Base-by-base conservation (phyloP, 805 yeast species). In the Candida gorgasii region DNA sequence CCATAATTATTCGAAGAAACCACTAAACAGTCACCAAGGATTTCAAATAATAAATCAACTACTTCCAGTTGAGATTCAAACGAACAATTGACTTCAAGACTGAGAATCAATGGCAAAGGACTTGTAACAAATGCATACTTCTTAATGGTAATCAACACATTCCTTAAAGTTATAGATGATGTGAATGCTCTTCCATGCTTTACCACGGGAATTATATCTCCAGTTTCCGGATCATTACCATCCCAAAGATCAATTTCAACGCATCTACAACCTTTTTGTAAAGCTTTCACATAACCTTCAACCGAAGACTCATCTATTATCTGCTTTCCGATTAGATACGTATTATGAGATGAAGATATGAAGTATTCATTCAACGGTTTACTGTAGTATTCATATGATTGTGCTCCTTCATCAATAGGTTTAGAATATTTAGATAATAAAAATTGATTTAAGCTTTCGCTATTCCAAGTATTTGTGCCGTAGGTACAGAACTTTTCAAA, bases 161-260 rank as follows among this genome's bases (percentile, higher is more conserved):
- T 82, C 8, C 68, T 59, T 22, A 92, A 75, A 1, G 80, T 77
- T 8, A 92, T 78, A 1, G 92, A 78, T 0, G 83, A 73, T 0
- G 98, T 88, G 48, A 93, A 78, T 0, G 96, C 80, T 37, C 84
- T 67, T 0, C 99, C 99, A 62, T 93, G 99, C 20, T 86, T 84
- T 0, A 93, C 97, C 0, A 87, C 78, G 0, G 99, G 99, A 5
- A 36, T 26, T 2, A 22, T 17, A 0, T 84, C 90, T 9, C 40
- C 46, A 4, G 65, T 58, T n/a, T 47, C 61, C 7, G 37, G 36
- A 24, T 77, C 81, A 16, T 84, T 86, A 11, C 70, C 70, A 65
- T 92, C 96, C 99, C 99, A 93, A 15, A 93, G 73, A 61, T 93
- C 99, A 30, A 93, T 80, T 57, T 93, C 99, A n/a, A 93, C 73